These are phyloP conservation scores for Plectranthus barbatus DNA, from an alignment of 257 asterid genomes.

Conservation along the genomic window DNA sequence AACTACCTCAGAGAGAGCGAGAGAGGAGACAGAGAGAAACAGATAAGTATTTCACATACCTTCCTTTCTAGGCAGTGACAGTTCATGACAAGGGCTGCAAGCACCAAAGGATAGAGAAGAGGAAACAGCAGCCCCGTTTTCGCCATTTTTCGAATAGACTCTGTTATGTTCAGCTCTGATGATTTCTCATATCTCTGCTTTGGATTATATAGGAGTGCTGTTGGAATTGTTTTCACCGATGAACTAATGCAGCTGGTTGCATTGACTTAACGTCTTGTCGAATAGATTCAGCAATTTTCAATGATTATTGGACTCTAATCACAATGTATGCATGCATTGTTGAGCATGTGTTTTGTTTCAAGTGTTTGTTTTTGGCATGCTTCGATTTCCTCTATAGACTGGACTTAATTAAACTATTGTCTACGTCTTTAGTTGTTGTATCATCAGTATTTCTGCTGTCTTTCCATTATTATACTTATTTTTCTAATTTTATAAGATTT, in stretches of 20 bases:
- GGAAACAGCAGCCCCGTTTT: slow-evolving; percentile 5
- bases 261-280: not conserved
- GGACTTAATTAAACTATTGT: too few species aligned
- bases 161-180: not conserved
- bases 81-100: slow-evolving; percentile 26
- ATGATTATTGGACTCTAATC: not conserved
- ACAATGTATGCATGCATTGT: not conserved
- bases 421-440: too few species aligned
- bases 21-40: not conserved
- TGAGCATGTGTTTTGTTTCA: not conserved
- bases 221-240: not conserved
- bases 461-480: too few species aligned
- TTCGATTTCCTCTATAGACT: too few species aligned
- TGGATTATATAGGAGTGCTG: not conserved
- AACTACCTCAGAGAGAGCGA: not conserved
- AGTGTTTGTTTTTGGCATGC: not conserved
- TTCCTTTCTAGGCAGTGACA: slow-evolving; percentile 32
- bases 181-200: not conserved
- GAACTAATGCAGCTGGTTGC: too few species aligned
- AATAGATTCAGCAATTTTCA: not conserved
- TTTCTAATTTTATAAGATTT: too few species aligned
- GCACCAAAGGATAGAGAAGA: slow-evolving; percentile 26
- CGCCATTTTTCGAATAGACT: slow-evolving; percentile 8
- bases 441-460: too few species aligned
- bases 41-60: not conserved